These are phyloP conservation scores for Chytriomyces sp. DNA, from an alignment of 192 early-diverging fungal genomes.

Conservation along the genomic window DNA sequence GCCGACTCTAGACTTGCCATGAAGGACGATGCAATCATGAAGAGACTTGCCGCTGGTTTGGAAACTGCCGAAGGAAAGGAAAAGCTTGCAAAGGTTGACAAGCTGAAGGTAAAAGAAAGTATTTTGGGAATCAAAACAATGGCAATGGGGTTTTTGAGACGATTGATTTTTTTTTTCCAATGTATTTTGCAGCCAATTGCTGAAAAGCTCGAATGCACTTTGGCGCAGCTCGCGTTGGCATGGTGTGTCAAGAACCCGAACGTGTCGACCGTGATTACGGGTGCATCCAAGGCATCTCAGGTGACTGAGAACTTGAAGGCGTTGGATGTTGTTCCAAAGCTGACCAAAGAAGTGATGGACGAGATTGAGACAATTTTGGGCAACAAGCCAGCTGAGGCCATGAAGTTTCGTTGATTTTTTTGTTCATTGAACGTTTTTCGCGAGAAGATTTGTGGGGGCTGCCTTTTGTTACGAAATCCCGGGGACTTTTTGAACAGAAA, in stretches of 20 bases:
- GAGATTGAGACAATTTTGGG: slow-evolving; percentile 71
- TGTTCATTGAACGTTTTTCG: no score
- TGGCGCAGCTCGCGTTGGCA: slow-evolving; percentile 73
- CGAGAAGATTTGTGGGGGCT: no score
- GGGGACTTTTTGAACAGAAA: no score
- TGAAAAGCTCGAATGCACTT: slow-evolving; percentile 59
- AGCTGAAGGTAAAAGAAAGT: slow-evolving; percentile 62
- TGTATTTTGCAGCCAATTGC: slow-evolving; percentile 74
- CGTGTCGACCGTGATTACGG: slow-evolving; percentile 54
- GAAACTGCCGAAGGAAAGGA: slow-evolving; percentile 69
- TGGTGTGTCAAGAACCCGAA: slow-evolving; percentile 76
- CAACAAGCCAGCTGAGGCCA: slow-evolving; percentile 65
- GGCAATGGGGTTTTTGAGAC: slow-evolving; percentile 15
- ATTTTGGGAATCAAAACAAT: slow-evolving; percentile 20
- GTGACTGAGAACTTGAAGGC: slow-evolving; percentile 74
- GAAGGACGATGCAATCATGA: slow-evolving; percentile 61
- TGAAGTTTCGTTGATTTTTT: slow-evolving; percentile 56
- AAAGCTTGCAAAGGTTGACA: slow-evolving; percentile 70
- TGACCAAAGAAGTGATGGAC: slow-evolving; percentile 71
- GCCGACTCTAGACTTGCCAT: slow-evolving; percentile 67
- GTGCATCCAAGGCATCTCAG: slow-evolving; percentile 68
- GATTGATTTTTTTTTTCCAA: background rate
- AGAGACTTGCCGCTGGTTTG: slow-evolving; percentile 51
- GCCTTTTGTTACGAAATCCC: no score
- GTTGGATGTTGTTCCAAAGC: slow-evolving; percentile 55